phyloP scores from a whole-genome alignment of 129 eudicot species.

The Flaveria robusta region DNA sequence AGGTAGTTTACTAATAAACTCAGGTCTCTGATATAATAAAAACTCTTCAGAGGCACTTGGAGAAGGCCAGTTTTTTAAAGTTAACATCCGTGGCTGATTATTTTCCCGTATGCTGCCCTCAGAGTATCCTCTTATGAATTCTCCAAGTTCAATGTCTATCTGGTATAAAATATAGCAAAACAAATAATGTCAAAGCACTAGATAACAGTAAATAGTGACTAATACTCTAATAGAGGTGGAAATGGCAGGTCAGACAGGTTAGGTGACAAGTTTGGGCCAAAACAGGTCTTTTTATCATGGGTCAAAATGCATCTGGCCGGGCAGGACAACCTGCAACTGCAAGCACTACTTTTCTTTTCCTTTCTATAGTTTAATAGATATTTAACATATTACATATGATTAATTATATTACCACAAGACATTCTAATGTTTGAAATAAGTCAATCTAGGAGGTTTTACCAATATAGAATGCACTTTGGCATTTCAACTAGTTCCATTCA shows the following conservation, averaged over 20 bases:
- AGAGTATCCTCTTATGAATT: slow-evolving; percentile 85
- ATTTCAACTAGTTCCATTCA: neutral
- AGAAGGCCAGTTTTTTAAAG: slow-evolving; percentile 96
- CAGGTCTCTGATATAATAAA: slow-evolving; percentile 87
- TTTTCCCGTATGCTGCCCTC: slow-evolving; percentile 76
- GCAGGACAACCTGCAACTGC: neutral
- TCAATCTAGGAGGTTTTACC: neutral
- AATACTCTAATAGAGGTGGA: neutral
- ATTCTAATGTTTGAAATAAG: neutral
- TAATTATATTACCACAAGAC: neutral
- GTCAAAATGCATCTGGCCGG: neutral
- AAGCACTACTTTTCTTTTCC: neutral
- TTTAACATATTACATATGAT: neutral
- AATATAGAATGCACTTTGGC: slow-evolving; percentile 1
- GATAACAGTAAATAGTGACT: slow-evolving; percentile 2
- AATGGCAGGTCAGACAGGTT: neutral
- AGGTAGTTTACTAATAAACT: slow-evolving; percentile 79
- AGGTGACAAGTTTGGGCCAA: neutral
- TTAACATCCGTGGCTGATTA: slow-evolving; percentile 65
- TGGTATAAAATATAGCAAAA: slow-evolving; percentile 42
- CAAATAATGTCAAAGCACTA: slow-evolving; percentile 6
- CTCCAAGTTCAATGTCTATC: slow-evolving; percentile 78
- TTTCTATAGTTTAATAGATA: neutral
- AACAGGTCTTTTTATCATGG: neutral
- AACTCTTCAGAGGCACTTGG: slow-evolving; percentile 95